Conservation (phyloP, 805 yeast genomes). For the Suhomyces vadensis region DNA sequence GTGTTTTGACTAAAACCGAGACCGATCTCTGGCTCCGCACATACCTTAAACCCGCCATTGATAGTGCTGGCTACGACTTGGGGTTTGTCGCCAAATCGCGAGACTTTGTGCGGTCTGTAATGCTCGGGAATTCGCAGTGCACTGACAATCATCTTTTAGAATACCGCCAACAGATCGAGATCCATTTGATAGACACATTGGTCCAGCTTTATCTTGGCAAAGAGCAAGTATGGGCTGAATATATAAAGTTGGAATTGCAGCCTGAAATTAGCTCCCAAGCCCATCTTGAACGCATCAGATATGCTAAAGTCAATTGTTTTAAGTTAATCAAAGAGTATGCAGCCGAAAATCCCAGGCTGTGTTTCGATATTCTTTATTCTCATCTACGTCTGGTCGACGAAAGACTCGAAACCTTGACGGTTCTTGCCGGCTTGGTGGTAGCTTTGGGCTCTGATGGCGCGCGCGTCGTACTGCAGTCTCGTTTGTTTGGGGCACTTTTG, state of each 20-base stretch:
- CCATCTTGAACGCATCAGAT: conserved; percentile 50
- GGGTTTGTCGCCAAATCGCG: conserved; percentile 35
- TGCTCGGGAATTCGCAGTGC: conserved; percentile 16
- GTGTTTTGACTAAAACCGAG: conserved; percentile 30
- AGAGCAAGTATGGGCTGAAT: not conserved
- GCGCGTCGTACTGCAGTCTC: conserved; percentile 33
- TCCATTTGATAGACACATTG: conserved; percentile 23
- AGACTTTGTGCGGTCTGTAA: conserved; percentile 24
- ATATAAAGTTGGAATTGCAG: conserved; percentile 13
- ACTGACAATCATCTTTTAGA: conserved; percentile 22
- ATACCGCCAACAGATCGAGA: conserved; percentile 23
- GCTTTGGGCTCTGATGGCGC: conserved; percentile 21
- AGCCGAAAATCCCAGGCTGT: conserved; percentile 32
- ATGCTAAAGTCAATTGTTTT: conserved; percentile 46
- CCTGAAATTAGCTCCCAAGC: conserved; percentile 30
- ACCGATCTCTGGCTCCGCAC: conserved; percentile 51
- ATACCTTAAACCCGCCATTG: conserved; percentile 52
- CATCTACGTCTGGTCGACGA: conserved; percentile 22
- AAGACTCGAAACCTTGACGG: conserved; percentile 32
- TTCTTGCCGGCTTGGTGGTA: conserved; percentile 37
- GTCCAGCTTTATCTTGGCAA: conserved; percentile 16
- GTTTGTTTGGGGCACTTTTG: conserved; percentile 38
- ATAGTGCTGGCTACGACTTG: conserved; percentile 56
- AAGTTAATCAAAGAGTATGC: conserved; percentile 45
- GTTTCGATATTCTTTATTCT: conserved; percentile 38